These are phyloP conservation scores for Cryptococcus maquisensis DNA, from an alignment of 1,284 basidiomycete genomes.

Conservation along the genomic window DNA sequence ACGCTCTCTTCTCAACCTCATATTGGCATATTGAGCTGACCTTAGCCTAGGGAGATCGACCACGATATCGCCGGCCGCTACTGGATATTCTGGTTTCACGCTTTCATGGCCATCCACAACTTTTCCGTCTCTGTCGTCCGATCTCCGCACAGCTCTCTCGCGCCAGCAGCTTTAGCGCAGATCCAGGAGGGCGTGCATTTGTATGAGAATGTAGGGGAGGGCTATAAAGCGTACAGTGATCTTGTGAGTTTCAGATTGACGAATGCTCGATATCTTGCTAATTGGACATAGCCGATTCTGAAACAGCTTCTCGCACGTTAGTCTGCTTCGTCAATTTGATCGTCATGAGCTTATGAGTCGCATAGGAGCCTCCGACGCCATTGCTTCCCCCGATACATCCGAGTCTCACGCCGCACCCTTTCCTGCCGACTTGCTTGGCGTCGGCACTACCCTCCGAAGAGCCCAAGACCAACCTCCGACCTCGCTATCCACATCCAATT, in stretches of 20 bases:
- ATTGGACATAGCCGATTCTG: neutral
- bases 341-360: neutral
- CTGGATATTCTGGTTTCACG: conserved; percentile 17
- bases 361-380: neutral
- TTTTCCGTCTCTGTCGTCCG: conserved; percentile 13
- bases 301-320: neutral
- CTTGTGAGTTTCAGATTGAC: neutral
- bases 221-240: neutral
- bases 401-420: neutral
- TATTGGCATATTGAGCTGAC: neutral
- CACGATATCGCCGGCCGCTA: conserved; percentile 3
- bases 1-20: neutral
- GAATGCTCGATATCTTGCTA: neutral
- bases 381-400: neutral
- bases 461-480: neutral
- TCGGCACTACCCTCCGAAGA: conserved; percentile 3
- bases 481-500: neutral
- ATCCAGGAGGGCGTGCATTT: neutral
- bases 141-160: conserved; percentile 8
- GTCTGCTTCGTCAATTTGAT: neutral
- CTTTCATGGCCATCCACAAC: conserved; percentile 13
- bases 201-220: neutral
- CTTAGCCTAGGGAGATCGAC: neutral
- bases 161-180: conserved; percentile 4
- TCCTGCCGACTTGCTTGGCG: neutral